Base-by-base conservation (phyloP, 1,284 basidiomycete genomes). In the Mycosarcoma mackinlayi region DNA sequence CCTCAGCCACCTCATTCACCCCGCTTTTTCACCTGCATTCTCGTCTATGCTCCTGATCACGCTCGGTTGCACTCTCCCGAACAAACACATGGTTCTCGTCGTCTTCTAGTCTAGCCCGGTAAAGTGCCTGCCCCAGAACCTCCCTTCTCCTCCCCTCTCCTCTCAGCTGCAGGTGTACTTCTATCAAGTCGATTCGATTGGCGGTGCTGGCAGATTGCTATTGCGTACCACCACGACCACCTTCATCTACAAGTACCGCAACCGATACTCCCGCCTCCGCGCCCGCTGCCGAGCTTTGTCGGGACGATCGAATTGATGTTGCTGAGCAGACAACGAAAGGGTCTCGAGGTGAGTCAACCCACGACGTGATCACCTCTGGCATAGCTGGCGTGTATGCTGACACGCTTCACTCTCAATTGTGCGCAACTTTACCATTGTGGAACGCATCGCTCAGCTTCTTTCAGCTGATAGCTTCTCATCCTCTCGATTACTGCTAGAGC, bases 311-410 rank as follows among this genome's bases (percentile, higher is more conserved):
- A 44, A 60, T 66, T 66, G 52, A 66, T 66, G 63, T 66, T 66
- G 63, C 39, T 66, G 48, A 60, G 52, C 52, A 66, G 63, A 48
- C 63, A 66, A 66, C 56, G 53, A 46, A 60, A 66, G 52, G 63
- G 63, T 51, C 48, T 66, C 52, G 57, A 66, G 53, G 63, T 66
- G 40, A 56, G 63, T 53, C 14, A 3, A 9, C 19, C 28, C 13
- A 24, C 21, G 9, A 10, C 14, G 23, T 25, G 5, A 21, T 6
- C 14, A 6, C 1, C 13, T 4, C 10, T n/a, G 21, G 24, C 25
- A 1, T 19, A 11, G 19, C 9, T 13, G 10, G 21, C 8, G 37
- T 16, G 10, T n/a, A 33, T 37, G 25, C 40, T 42, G 38, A 54
- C 44, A 18, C 28, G 34, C 38, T 18, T 35, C n/a, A 8, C 24